Conservation (phyloP, 345 rosid genomes). For the Dipteronia dyeriana region DNA sequence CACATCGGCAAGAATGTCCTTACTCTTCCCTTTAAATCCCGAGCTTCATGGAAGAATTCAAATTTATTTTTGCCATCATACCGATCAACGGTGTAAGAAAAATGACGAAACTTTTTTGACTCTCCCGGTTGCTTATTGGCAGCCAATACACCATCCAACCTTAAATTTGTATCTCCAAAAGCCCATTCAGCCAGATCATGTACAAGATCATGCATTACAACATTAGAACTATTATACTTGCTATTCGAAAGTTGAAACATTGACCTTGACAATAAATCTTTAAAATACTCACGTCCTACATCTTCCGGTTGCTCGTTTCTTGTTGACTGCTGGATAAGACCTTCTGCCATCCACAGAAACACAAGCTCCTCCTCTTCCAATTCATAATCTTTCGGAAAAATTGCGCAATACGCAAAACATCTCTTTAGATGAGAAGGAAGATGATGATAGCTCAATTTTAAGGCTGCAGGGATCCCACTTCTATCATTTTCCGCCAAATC, state of each 20-base stretch:
- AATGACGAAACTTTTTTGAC: neutral
- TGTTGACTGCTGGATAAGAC: conserved; percentile 2
- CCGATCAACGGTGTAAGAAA: neutral
- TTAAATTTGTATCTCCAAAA: neutral
- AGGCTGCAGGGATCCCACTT: too few species aligned
- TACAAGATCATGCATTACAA: conserved; percentile 23
- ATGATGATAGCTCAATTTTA: too few species aligned
- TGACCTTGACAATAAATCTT: conserved; percentile 4
- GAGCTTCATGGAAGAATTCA: neutral
- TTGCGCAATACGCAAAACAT: too few species aligned
- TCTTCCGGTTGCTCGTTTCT: neutral
- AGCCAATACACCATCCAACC: neutral
- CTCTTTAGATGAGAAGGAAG: too few species aligned
- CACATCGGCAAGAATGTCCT: neutral
- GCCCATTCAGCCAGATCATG: conserved; percentile 9
- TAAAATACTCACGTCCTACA: conserved; percentile 1
- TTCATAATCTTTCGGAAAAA: too few species aligned
- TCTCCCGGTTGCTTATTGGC: too few species aligned
- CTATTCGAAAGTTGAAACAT: neutral
- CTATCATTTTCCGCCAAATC: too few species aligned
- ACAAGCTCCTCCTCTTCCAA: too few species aligned
- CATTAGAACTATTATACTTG: neutral
- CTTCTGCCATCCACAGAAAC: too few species aligned
- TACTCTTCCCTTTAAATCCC: neutral
- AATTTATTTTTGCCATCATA: neutral